phyloP scores from a whole-genome alignment of 345 rosid species.

The Toxicodendron radicans region DNA sequence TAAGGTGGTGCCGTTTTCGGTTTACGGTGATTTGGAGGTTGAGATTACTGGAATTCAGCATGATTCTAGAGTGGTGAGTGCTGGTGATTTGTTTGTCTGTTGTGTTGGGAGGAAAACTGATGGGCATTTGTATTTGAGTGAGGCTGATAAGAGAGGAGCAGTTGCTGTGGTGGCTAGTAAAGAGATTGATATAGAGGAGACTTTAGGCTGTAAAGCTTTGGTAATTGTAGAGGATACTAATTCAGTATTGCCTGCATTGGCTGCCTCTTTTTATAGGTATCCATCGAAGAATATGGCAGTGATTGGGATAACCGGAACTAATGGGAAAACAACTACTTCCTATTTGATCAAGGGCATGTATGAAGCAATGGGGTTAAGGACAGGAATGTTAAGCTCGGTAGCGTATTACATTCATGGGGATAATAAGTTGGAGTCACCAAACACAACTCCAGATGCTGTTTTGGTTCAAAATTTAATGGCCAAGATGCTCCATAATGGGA shows the following conservation, averaged over 20 bases:
- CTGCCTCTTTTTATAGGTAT: constrained; percentile 69
- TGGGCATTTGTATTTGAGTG: constrained; percentile 72
- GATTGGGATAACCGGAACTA: constrained; percentile 76
- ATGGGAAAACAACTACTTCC: constrained; percentile 75
- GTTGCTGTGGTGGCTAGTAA: constrained; percentile 92
- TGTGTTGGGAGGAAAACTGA: constrained; percentile 67
- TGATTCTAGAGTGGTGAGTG: constrained; percentile 77
- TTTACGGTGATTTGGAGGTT: constrained; percentile 80
- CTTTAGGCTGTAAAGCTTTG: constrained; percentile 88
- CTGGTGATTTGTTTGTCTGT: constrained; percentile 90
- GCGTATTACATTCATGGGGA: constrained; percentile 74
- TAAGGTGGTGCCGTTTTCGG: constrained; percentile 84
- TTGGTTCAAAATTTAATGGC: constrained; percentile 92
- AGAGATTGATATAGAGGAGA: constrained; percentile 88
- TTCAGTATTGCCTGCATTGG: constrained; percentile 73
- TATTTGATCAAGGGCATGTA: constrained; percentile 82
- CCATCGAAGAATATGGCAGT: constrained; percentile 84
- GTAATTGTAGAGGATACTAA: constrained; percentile 91
- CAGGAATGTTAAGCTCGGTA: constrained; percentile 82
- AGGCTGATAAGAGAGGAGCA: constrained; percentile 97
- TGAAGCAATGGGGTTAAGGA: constrained; percentile 91
- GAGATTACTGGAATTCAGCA: constrained; percentile 90
- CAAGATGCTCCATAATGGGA: constrained; percentile 90
- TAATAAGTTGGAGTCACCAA: constrained; percentile 60
- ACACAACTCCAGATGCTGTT: constrained; percentile 67